Base-by-base conservation (phyloP, 1,284 basidiomycete genomes). In the Lentinula novae-zelandiae region DNA sequence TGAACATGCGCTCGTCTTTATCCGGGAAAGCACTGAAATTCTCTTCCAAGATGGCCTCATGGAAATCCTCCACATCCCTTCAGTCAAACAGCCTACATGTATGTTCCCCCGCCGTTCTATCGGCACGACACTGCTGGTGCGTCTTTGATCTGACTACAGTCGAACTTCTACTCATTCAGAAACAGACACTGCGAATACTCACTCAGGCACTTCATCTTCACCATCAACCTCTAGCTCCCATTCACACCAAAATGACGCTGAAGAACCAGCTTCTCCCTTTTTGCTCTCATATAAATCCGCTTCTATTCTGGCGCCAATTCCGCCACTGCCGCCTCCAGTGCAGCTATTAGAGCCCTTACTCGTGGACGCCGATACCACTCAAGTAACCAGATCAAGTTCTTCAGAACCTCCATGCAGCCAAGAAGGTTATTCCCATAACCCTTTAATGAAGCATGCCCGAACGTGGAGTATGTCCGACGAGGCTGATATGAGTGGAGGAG, bases 101-200 rank as follows among this genome's bases (percentile, higher is more conserved):
- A 69, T 9, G 67, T 75, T 22, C 80, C 81, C 67, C 83, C 82
- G 63, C 72, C 72, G 27, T 72, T 76, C 15, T 77, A 60, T 78
- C 5, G 53, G 10, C 49, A 48, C 9, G 52, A 48, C 40, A 38
- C 13, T 15, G 38, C 10, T 20, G 44, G 44, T 46, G 17, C 8
- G 44, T 12, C 8, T 22, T 20, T 22, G 2, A n/a, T 46, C 34
- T 15, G 50, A 33, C 46, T 48, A 50, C 20, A 36, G 20, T 3
- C 38, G 46, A 44, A 12, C 39, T 40, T 51, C 48, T 57, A 27
- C 33, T 58, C 53, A 50, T 53, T 49, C 15, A 13, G 49, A 34
- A 17, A 20, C 27, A 42, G 36, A 22, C 27, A 49, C 27, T 17
- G 17, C 38, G 12, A 36, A 17, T 17, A 10, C 12, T n/a, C 54